Base-by-base conservation (phyloP, 805 yeast genomes). In the Metschnikowia kunwiensis region DNA sequence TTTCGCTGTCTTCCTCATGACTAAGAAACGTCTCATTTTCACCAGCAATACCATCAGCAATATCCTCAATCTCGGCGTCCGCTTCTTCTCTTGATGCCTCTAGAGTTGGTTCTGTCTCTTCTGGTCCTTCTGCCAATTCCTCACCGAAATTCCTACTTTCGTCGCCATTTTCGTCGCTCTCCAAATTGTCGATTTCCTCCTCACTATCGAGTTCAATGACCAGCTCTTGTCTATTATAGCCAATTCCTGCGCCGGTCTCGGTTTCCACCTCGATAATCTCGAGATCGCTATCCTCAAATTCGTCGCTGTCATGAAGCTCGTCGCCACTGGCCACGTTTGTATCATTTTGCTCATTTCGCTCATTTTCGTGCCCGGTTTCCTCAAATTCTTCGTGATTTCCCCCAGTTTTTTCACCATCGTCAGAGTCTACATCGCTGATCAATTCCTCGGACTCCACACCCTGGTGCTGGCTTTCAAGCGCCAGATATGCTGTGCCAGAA, bases 121-220 rank as follows among this genome's bases (percentile, higher is more conserved):
- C n/a, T n/a, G n/a, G n/a, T 5, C 38, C 46, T 2, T 24, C 28
- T 7, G 16, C 28, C 17, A 20, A 11, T 17, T 24, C 24, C 12
- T 24, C 38, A 4, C 18, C 32, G n/a, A 1, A 10, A 1, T 5
- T 11, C 15, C 24, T 29, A 4, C n/a, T 6, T 4, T 19, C 18
- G 10, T 7, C 21, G 5, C 19, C 30, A 9, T 13, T 3, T 1
- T 24, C 34, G 26, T 46, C 55, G 12, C 34, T 36, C 27, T 57
- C 61, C 30, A 57, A 44, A 25, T 55, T 57, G 13, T 57, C 61
- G 16, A 55, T 54, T 10, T 53, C 60, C 13, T 49, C 56, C 29
- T 55, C 60, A 29, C 55, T 49, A 23, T 49, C 54, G 7, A 53
- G 30, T 14, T 49, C 53, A 12, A 38, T 34, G 10, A 41, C 44